phyloP scores from a whole-genome alignment of 2,329 filamentous ascomycete species.

The Rhexocercosporidium sp. region DNA sequence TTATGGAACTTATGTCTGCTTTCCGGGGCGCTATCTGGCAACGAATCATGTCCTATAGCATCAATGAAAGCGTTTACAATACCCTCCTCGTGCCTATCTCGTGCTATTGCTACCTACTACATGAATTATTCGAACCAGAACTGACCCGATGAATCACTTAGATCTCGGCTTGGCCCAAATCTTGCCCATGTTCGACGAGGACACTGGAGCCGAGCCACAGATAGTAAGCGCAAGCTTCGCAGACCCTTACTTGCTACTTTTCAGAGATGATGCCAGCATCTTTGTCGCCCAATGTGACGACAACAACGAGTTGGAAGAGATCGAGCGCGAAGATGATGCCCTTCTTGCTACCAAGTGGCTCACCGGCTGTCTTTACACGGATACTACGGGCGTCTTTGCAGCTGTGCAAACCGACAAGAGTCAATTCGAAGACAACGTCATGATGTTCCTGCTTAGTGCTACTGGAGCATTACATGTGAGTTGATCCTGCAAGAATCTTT shows the following conservation, averaged over 20 bases:
- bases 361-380: conserved; percentile 83
- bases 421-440: conserved; percentile 53
- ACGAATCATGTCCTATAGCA: conserved; percentile 46
- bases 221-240: conserved; percentile 82
- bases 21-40: conserved; percentile 42
- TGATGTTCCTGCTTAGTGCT: conserved; percentile 78
- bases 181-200: conserved; percentile 89
- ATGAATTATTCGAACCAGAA: conserved; percentile 18
- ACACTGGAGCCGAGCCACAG: conserved; percentile 79
- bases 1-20: conserved; percentile 29
- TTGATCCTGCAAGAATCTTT: conserved; percentile 26
- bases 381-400: conserved; percentile 62
- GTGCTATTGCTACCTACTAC: conserved; percentile 30
- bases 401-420: conserved; percentile 47
- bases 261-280: conserved; percentile 83
- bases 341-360: conserved; percentile 73
- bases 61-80: conserved; percentile 46
- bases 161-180: conserved; percentile 91
- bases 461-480: conserved; percentile 77
- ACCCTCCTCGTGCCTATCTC: conserved; percentile 37
- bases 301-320: conserved; percentile 83
- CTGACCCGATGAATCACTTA: conserved; percentile 44
- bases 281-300: conserved; percentile 80
- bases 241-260: conserved; percentile 83
- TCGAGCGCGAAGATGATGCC: conserved; percentile 66